Evolutionary conservation across 305 asterid genomes (phyloP), one percentile per base, ranked within the genome.

Genomic region (Ilex paraguariensis): DNA sequence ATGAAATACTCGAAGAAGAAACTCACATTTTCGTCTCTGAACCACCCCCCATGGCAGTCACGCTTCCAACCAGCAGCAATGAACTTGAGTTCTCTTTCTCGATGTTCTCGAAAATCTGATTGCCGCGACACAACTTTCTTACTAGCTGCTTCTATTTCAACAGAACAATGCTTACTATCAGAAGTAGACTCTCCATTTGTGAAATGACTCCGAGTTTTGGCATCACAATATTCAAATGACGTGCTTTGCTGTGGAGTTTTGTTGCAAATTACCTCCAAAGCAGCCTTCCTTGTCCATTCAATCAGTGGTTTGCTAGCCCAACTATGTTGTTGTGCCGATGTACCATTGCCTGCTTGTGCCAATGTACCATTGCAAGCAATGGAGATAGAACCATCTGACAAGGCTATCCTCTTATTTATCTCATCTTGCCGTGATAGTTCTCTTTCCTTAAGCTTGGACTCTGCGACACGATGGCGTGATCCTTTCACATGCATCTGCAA

Each of bases 11-110:
- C 28, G 28, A 46, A 66, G 21, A 32, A 10, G 63, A 77, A 31
- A 75, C 93, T 69, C 68, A 83, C 96, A 62, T 77, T 83, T 72
- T 85, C 93, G 70, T 85, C 96, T 84, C 81, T 87, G 78, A 71
- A 87, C 96, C 96, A 87, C 74, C 71, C 73, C 58, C 93, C 96
- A 65, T 75, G 74, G 77, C 87, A 60, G 64, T 85, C 90, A 3
- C 90, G 88, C 74, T 78, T 85, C 93, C 95, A 87, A 21, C 93
- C 95, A 62, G 90, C 84, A 49, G 84, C 82, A n/a, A 82, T 87
- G 73, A 87, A 83, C 84, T 85, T 83, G 66, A 84, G 87, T 62
- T 82, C 90, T 71, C 64, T 82, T 74, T 84, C 88, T 36, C 15
- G 75, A 36, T 68, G 70, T 31, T 66, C 80, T 52, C 71, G 69